Base-by-base conservation (phyloP, 306 rosid species). In the Argentina anserina region DNA sequence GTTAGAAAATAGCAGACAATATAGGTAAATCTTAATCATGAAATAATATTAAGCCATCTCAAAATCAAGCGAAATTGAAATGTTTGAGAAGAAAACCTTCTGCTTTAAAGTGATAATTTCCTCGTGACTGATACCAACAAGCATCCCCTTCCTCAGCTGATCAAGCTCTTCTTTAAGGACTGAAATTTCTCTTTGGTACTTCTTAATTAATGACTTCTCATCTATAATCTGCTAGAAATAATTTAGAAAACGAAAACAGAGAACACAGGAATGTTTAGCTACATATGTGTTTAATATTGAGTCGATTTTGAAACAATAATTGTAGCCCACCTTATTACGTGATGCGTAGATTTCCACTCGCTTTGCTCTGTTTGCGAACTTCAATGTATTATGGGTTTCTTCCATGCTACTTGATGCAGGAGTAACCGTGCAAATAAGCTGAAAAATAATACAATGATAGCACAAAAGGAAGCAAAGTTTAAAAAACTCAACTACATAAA, bases 351-450 rank as follows among this genome's bases (percentile, higher is more conserved):
- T 95, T 86, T 95, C 99, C 70, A 95, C 99, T 68, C 92, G 89
- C 84, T 95, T 95, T 33, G 99, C 99, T 82, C 99, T 88, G 88
- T 87, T 95, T 72, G 99, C 99, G 79, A 95, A 95, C 86, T 95
- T 95, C 86, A 95, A 88, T 63, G 99, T 95, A 76, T 95, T 95
- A 84, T 95, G 99, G 78, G 99, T 95, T 87, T 95, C 99, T 92
- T 95, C 99, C 97, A 88, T 84, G 71, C 90, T 95, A 77, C 99
- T 95, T 75, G 97, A 90, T 61, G 99, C 99, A 14, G 99, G 99
- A 83, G 99, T 95, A 58, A 95, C 89, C 12, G 99, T 95, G 84
- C 99, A 95, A 83, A 95, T 95, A 82, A 95, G 99, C 99, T 95
- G 93, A 70, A 55, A 76, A 73, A 73, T 67, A 34, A 70, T 11